Conservation (phyloP, 257 asterid genomes). For the Solanum virginianum region DNA sequence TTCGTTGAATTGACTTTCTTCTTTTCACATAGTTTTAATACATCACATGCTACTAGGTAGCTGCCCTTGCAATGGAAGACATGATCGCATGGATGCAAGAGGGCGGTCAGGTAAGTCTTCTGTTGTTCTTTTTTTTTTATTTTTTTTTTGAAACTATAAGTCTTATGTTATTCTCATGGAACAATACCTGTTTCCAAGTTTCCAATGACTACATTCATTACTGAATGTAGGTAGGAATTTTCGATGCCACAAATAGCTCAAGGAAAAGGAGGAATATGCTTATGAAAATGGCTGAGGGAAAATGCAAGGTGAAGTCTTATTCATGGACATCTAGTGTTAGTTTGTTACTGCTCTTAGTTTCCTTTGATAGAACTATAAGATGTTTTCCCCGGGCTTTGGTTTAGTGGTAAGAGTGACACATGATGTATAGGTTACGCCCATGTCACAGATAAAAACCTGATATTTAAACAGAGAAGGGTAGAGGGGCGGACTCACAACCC, state of each 20-base stretch:
- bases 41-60: constrained; percentile 91
- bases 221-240: constrained; percentile 74
- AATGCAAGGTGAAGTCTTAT: constrained; percentile 66
- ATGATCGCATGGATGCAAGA: constrained; percentile 99
- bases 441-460: background rate
- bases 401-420: background rate
- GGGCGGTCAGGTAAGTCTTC: constrained; percentile 85
- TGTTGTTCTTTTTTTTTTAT: background rate
- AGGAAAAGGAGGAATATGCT: constrained; percentile 88
- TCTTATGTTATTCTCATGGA: background rate
- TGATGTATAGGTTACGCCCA: background rate
- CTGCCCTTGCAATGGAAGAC: constrained; percentile 99
- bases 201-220: constrained; percentile 13
- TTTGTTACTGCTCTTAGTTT: background rate
- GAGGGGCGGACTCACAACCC: background rate
- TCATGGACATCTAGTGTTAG: background rate
- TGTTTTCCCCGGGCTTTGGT: background rate
- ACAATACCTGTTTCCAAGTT: constrained; percentile 3
- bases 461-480: background rate
- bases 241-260: constrained; percentile 96
- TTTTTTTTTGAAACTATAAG: constrained; percentile 1
- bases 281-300: constrained; percentile 94
- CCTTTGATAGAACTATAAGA: background rate
- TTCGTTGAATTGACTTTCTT: constrained; percentile 36
- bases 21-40: constrained; percentile 64